Base-by-base conservation (phyloP, 768 basidiomycete genomes). In the Hygrophorus pudorinus region DNA sequence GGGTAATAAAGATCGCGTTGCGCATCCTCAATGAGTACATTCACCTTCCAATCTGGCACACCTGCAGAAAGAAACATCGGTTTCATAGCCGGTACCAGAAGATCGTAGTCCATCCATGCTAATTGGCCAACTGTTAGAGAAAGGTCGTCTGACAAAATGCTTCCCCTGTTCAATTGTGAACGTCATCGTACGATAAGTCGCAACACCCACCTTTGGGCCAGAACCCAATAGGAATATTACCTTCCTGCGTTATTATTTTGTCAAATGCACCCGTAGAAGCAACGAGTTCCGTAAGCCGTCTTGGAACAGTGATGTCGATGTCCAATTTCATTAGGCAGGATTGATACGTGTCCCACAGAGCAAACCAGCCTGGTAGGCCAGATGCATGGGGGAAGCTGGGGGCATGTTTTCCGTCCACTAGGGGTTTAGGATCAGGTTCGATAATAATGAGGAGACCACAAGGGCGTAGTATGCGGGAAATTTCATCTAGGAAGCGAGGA, bases 91-190 rank as follows among this genome's bases (percentile, higher is more conserved):
- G 78, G 78, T 30, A 84, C 64, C 48, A 83, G 68, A 17, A 75
- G 66, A 50, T 84, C 82, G 52, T 75, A 77, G 48, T 76, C 74
- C 77, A 83, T 76, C 82, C 82, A 84, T 32, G 80, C 78, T 16
- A 84, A 60, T 52, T 84, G 79, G 5, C 79, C 81, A 39, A 81
- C 71, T 17, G 78, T 81, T 29, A 83, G 67, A 29, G 73, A 65
- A 42, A 71, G 62, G 6, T 68, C 66, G 58, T 83, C 81, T 83
- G 39, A 14, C 47, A 39, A 28, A 41, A 43, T 18, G 9, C 24
- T 18, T 14, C 45, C 24, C 21, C 30, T 44, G 39, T 39, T 36
- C 35, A 33, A 39, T 41, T 20, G 16, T 17, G 9, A 38, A 13
- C 9, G 37, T 13, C 9, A 38, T 9, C 12, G 9, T 12, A 16